Conservation (phyloP, 257 asterid species). For the Primulina tabacum region DNA sequence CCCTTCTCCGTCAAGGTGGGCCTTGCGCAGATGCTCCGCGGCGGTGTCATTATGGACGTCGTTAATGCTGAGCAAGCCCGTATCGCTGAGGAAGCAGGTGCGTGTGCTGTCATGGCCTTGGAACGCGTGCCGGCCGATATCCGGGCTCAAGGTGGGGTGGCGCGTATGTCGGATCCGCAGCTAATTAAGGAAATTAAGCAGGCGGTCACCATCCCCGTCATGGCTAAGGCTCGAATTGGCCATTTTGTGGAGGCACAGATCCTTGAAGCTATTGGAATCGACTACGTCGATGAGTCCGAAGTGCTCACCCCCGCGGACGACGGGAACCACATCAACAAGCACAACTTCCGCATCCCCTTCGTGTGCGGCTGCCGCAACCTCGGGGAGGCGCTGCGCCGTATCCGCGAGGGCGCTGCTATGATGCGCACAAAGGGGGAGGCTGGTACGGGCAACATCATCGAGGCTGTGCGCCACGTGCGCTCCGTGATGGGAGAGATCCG, state of each 20-base stretch:
- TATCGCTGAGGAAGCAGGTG: conserved; percentile 94
- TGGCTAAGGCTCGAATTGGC: conserved; percentile 90
- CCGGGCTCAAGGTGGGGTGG: conserved; percentile 91
- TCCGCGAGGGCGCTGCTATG: conserved; percentile 94
- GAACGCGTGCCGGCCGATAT: conserved; percentile 96
- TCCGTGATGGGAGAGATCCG: conserved; percentile 85
- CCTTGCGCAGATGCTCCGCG: conserved; percentile 94
- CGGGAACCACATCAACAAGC: conserved; percentile 78
- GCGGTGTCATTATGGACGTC: conserved; percentile 95
- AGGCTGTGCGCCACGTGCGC: conserved; percentile 93
- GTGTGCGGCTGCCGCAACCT: conserved; percentile 96
- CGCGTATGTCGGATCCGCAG: conserved; percentile 91
- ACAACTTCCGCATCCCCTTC: conserved; percentile 86
- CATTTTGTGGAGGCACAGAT: conserved; percentile 94
- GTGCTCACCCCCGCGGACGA: conserved; percentile 84
- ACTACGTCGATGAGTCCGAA: conserved; percentile 86
- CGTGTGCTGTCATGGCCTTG: conserved; percentile 93
- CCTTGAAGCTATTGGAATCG: conserved; percentile 76
- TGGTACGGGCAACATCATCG: conserved; percentile 79
- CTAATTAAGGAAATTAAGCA: conserved; percentile 78
- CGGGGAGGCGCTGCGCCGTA: conserved; percentile 87
- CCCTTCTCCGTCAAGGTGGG: conserved; percentile 93
- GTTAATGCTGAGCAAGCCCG: conserved; percentile 89
- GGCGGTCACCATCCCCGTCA: conserved; percentile 86
- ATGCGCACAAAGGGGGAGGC: conserved; percentile 93